Evolutionary conservation across 1,284 basidiomycete genomes (phyloP), one percentile per base, ranked within the genome.

Genomic region (Cutaneotrichosporon sp.): DNA sequence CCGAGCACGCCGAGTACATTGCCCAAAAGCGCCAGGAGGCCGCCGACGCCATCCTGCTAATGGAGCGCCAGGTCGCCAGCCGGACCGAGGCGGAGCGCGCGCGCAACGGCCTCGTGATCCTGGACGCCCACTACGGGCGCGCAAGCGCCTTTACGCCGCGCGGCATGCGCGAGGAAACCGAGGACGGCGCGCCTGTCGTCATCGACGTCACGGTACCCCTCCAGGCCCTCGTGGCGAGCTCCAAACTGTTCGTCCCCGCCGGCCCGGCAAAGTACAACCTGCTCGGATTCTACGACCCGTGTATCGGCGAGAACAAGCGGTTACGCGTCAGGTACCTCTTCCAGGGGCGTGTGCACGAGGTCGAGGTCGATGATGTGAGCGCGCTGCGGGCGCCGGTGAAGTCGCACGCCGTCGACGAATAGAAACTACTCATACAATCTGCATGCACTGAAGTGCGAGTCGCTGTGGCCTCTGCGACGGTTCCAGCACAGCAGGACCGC

Each of bases 171-270:
- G 72, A 73, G 27, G 60, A 62, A 18, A 57, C 45, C 33, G 59
- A 55, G 22, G 62, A 81, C 59, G 85, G 84, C 56, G 81, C 89
- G 46, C 67, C 71, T 27, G 65, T 52, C 45, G 80, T 83, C 50
- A 84, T 91, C 66, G 87, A 93, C 76, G 90, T 94, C 42, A 89
- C 87, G 20, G 81, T 90, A 33, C 86, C 93, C 4, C 73, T 95
- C 29, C 92, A 95, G 81, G 87, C 90, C 25, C 82, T 95, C 18
- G 89, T 95, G 50, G 84, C 85, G 66, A 84, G 88, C 66, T 88
- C 88, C 52, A 89, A 91, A 73, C 75, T 97, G 53, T 85, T 87
- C 72, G 88, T 97, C 64, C 87, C 92, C 18, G 87, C 87, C 54
- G 87, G 87, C 52, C 81, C 88, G 67, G 76, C 80, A 18, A 86